phyloP scores from a whole-genome alignment of 805 yeast species.

The Osmozyma mogii region DNA sequence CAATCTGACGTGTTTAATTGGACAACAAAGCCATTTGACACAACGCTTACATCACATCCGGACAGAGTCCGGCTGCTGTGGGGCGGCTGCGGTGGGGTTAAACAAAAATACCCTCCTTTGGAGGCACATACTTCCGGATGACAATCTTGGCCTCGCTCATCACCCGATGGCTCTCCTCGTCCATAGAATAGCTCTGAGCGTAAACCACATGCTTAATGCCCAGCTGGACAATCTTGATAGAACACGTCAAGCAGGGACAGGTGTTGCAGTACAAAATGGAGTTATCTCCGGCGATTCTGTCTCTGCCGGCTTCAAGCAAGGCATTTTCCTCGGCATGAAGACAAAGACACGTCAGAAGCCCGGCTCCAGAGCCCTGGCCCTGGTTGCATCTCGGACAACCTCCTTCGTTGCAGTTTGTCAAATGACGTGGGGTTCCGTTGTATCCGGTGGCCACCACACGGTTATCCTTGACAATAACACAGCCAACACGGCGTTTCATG shows the following conservation, averaged over 20 bases:
- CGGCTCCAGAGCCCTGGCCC: slow-evolving; percentile 55
- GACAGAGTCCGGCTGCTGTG: too few relatives aligned
- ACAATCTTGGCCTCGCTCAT: slow-evolving; percentile 65
- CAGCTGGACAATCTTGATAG: slow-evolving; percentile 88
- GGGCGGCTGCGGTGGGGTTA: slow-evolving; percentile 5
- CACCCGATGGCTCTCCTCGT: slow-evolving; percentile 61
- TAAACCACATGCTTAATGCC: slow-evolving; percentile 91
- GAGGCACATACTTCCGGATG: slow-evolving; percentile 45
- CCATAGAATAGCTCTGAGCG: slow-evolving; percentile 91
- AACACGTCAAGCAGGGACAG: slow-evolving; percentile 94
- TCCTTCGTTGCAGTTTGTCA: slow-evolving; percentile 87
- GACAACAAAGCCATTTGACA: too few relatives aligned
- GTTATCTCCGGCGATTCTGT: slow-evolving; percentile 50
- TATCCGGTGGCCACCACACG: slow-evolving; percentile 94
- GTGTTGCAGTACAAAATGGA: slow-evolving; percentile 87
- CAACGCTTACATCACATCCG: too few relatives aligned
- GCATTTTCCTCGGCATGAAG: slow-evolving; percentile 98
- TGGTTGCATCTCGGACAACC: slow-evolving; percentile 88
- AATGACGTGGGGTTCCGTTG: slow-evolving; percentile 91
- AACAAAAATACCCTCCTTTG: slow-evolving; percentile 32
- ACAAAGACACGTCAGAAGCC: slow-evolving; percentile 79
- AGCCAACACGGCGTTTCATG: slow-evolving; percentile 96
- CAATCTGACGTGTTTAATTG: too few relatives aligned
- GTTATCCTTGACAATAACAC: slow-evolving; percentile 81
- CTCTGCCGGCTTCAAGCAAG: slow-evolving; percentile 86